Base-by-base conservation (phyloP, 148 eudicot genomes). In the Gaultheria prostrata region DNA sequence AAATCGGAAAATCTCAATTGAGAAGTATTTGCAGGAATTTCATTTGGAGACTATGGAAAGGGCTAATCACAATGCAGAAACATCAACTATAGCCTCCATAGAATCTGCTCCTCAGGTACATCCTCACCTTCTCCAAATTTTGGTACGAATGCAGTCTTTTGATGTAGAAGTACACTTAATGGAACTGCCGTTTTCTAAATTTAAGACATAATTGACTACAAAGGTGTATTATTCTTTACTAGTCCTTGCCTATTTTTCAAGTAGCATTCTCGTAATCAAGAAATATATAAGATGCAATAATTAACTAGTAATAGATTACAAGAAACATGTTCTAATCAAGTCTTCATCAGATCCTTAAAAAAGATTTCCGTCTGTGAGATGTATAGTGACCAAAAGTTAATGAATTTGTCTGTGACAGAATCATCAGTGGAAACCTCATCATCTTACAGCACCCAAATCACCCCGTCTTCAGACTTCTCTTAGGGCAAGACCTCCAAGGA, bases 41-140 rank as follows among this genome's bases (percentile, higher is more conserved):
- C 97, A 91, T 79, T 85, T 94, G 86, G 94, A 92, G 85, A 93
- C 99, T 6, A 91, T 91, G 98, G 91, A 87, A 86, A 91, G 99
- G 83, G 97, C 95, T 72, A 92, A 82, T 84, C 92, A 93, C 69
- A 91, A 89, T 82, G 88, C 89, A 26, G 99, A 97, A 81, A 88
- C 87, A 57, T 93, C 97, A 46, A 90, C 97, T 33, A 88, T 92
- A 53, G 89, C 90, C 63, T 93, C 97, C 51, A 84, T 84, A 24
- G 98, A 97, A 88, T 87, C 92, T 53, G 85, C 84, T 63, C 84
- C 81, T 15, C 91, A 88, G 90, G 95, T 91, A 32, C 9, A 71
- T 8, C 30, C 57, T 28, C 51, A 28, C 71, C 71, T 65, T 65
- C 26, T 3, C n/a, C 33, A 28, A 65, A 65, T 65, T 63, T 63